Base-by-base conservation (phyloP, 768 basidiomycete species). In the Serendipita vermifera region DNA sequence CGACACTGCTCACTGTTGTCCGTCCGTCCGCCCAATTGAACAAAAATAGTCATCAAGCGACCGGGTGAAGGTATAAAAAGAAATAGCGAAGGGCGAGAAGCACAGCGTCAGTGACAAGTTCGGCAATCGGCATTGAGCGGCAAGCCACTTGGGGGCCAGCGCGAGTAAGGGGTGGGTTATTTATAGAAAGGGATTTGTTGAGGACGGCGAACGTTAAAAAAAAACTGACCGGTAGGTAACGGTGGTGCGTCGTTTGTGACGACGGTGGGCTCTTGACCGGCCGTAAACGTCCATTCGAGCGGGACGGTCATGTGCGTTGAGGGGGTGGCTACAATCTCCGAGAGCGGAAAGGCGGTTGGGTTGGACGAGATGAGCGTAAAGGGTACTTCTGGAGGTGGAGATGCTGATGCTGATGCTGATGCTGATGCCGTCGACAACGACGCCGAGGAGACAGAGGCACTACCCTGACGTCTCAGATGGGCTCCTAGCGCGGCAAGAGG, bases 341-440 rank as follows among this genome's bases (percentile, higher is more conserved):
- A 65, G 43, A 83, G 66, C 13, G 82, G 80, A 43, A 79, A 67
- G 38, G 82, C 82, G 29, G 80, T 82, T 0, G 81, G 79, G 64
- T 82, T 81, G 5, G 74, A 73, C 2, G 77, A 66, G 6, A 65
- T 59, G 17, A 81, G 67, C 15, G 75, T 68, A 65, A 80, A 71
- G 3, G 75, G 67, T 54, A 70, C 69, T 9, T 68, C 67, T 0
- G 72, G 68, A 32, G 61, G 55, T 43, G 41, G 15, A 22, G 41
- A 13, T 13, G 26, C 22, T 43, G 41, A 43, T 15, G 41, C 26
- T n/a, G 41, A 11, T 43, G 41, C 41, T 11, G 41, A 15, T 22
- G 14, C 41, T 13, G 41, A 0, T 11, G 15, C 13, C 24, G 41
- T 43, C 15, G 15, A 15, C 11, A 13, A 11, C 41, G 41, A 13